Conservation (phyloP, 805 yeast genomes). For the Scheffersomyces lignosus region DNA sequence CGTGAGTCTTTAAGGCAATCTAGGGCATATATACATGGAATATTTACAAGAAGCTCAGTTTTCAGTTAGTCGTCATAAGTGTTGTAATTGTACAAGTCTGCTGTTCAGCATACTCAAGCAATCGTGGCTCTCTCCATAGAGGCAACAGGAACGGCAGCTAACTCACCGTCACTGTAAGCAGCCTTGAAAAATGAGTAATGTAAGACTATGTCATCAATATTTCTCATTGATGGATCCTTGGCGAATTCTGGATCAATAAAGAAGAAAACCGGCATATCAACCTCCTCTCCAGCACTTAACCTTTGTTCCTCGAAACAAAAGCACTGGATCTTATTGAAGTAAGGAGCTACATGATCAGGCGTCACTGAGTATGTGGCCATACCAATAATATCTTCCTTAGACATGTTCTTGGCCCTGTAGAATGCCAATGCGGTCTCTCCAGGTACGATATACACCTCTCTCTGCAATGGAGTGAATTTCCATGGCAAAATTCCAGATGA, state of each 20-base stretch:
- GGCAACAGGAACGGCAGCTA: constrained; percentile 35
- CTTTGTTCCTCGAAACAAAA: constrained; percentile 98
- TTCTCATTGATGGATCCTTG: constrained; percentile 87
- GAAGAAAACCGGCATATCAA: constrained; percentile 98
- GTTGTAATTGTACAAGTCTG: no score
- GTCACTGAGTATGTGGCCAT: constrained; percentile 98
- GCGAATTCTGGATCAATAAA: constrained; percentile 96
- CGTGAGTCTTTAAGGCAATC: no score
- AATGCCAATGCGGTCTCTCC: constrained; percentile 98
- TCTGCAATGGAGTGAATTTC: constrained; percentile 92
- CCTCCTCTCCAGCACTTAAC: constrained; percentile 92
- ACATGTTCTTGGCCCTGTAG: constrained; percentile 83
- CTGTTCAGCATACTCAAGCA: no score
- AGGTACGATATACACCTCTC: constrained; percentile 89
- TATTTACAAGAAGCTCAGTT: no score
- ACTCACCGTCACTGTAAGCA: constrained; percentile 40
- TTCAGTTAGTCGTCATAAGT: no score
- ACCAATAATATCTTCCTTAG: constrained; percentile 90
- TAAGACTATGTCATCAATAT: constrained; percentile 83
- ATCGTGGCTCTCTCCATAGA: neutral
- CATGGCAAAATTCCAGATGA: constrained; percentile 90
- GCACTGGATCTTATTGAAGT: constrained; percentile 96
- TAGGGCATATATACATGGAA: no score
- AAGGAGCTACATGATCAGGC: constrained; percentile 95
- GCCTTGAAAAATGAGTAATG: constrained; percentile 91